Conservation (phyloP, 371 early-diverging fungal species). For the Paramicrosporidium saccamoebae region DNA sequence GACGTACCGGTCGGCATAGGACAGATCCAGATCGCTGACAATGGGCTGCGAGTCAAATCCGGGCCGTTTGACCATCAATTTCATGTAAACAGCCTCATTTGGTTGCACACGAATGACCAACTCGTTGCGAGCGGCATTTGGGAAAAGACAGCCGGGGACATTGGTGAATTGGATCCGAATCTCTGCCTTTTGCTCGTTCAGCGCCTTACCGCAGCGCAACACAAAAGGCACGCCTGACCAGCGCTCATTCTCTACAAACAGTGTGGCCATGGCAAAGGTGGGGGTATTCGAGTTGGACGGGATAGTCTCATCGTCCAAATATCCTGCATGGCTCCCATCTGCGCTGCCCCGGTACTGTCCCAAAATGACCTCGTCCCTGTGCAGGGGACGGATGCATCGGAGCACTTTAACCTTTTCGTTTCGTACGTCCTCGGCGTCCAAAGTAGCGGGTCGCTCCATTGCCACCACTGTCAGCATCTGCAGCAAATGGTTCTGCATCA, state of each 20-base stretch:
- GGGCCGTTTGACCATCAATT: conserved; percentile 74
- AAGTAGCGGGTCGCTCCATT: conserved; percentile 61
- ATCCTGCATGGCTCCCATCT: conserved; percentile 44
- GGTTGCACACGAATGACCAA: conserved; percentile 84
- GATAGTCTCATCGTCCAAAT: conserved; percentile 65
- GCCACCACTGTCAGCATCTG: conserved; percentile 68
- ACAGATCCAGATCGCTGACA: conserved; percentile 62
- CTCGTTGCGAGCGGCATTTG: conserved; percentile 49
- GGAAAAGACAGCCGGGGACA: conserved; percentile 36
- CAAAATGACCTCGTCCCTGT: conserved; percentile 31
- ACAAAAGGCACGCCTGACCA: conserved; percentile 92
- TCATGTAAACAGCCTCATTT: conserved; percentile 81
- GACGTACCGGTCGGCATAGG: conserved; percentile 49
- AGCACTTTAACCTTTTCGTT: conserved; percentile 73
- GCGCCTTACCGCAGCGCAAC: conserved; percentile 77
- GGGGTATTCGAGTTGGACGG: conserved; percentile 48
- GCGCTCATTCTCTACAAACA: conserved; percentile 64
- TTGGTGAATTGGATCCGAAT: conserved; percentile 77
- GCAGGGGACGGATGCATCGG: conserved; percentile 36
- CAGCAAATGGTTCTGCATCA: conserved; percentile 90
- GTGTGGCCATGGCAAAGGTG: conserved; percentile 60
- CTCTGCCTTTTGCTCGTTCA: conserved; percentile 67
- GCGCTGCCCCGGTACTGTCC: conserved; percentile 49
- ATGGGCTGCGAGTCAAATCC: conserved; percentile 20
- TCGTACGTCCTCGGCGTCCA: conserved; percentile 58